These are phyloP conservation scores for Calonectria henricotiae DNA, from an alignment of 2,329 filamentous ascomycete genomes.

Conservation along the genomic window DNA sequence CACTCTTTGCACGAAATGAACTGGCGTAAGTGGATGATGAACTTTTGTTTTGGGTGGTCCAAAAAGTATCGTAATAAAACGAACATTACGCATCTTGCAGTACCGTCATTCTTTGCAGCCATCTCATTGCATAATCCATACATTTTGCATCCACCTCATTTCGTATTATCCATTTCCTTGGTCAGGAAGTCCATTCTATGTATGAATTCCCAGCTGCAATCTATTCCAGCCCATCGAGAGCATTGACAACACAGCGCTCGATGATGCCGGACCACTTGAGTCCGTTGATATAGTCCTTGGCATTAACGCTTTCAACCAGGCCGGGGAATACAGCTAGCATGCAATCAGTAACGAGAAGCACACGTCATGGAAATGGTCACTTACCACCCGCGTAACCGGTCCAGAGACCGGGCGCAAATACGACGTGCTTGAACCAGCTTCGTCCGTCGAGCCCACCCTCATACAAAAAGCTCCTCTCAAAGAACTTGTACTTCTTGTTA, in stretches of 20 bases:
- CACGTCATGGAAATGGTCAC: constrained; percentile 47
- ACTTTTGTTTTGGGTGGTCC: not conserved
- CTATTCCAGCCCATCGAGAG: constrained; percentile 60
- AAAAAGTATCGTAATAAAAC: constrained; percentile 1
- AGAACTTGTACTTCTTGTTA: constrained; percentile 86
- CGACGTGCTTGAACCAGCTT: constrained; percentile 94
- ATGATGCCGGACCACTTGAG: constrained; percentile 75
- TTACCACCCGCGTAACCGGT: constrained; percentile 88
- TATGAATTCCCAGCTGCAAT: not conserved
- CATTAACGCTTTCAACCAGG: constrained; percentile 75
- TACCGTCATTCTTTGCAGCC: not conserved
- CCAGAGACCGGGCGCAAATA: constrained; percentile 93
- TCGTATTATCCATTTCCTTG: not conserved
- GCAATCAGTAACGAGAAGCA: constrained; percentile 17
- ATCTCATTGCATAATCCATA: too few species aligned
- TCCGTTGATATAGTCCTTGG: constrained; percentile 72
- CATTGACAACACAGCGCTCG: constrained; percentile 66
- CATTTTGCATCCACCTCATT: too few species aligned
- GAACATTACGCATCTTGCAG: not conserved
- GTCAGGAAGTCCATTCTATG: not conserved
- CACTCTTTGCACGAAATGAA: not conserved
- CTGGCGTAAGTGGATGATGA: constrained; percentile 7
- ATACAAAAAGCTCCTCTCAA: constrained; percentile 88
- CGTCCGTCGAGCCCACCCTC: constrained; percentile 83
- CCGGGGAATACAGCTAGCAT: constrained; percentile 73